A percentile compares a stretch with the other conserved stretches of the same genome.
Evolutionary conservation across 2,329 filamentous ascomycete genomes (phyloP).

Genomic region (Pseudogymnoascus sp.): DNA sequence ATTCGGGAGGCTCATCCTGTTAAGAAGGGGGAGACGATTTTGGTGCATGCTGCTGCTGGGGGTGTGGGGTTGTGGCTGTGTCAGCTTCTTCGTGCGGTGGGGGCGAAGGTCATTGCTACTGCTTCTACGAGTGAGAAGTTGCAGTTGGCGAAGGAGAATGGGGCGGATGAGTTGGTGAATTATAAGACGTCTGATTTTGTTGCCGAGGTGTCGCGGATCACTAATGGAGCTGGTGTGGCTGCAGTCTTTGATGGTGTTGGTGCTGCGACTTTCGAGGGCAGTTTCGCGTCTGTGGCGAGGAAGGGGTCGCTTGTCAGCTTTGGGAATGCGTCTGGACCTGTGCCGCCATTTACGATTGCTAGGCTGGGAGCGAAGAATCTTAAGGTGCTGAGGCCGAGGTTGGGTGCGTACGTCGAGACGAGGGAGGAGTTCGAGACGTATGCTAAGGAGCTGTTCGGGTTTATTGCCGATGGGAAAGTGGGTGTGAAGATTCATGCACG

Average conservation of each 20-base stretch:
- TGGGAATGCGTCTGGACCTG: conserved; percentile 71
- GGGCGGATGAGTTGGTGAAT: conserved; percentile 65
- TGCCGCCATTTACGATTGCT: conserved; percentile 54
- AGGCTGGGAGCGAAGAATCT: conserved; percentile 65
- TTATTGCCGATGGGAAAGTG: conserved; percentile 61
- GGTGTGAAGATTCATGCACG: conserved; percentile 67
- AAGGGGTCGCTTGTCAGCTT: conserved; percentile 75
- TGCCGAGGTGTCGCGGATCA: conserved; percentile 57
- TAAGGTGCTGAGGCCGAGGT: conserved; percentile 64
- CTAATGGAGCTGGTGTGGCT: conserved; percentile 61
- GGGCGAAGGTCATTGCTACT: conserved; percentile 72
- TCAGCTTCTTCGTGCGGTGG: conserved; percentile 64
- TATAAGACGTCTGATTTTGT: conserved; percentile 55
- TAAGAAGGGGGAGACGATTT: conserved; percentile 67
- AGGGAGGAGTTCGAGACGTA: conserved; percentile 66
- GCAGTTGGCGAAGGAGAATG: conserved; percentile 58
- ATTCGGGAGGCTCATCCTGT: conserved; percentile 66
- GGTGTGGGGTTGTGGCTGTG: conserved; percentile 69
- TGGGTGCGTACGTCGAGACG: conserved; percentile 63
- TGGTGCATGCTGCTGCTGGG: conserved; percentile 80
- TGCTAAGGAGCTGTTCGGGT: conserved; percentile 60
- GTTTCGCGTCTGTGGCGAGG: conserved; percentile 62
- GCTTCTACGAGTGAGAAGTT: conserved; percentile 67
- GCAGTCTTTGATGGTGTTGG: conserved; percentile 84
- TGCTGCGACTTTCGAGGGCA: conserved; percentile 73